Conservation (phyloP, 164 flowering plant species). For the Echeveria elegans region DNA sequence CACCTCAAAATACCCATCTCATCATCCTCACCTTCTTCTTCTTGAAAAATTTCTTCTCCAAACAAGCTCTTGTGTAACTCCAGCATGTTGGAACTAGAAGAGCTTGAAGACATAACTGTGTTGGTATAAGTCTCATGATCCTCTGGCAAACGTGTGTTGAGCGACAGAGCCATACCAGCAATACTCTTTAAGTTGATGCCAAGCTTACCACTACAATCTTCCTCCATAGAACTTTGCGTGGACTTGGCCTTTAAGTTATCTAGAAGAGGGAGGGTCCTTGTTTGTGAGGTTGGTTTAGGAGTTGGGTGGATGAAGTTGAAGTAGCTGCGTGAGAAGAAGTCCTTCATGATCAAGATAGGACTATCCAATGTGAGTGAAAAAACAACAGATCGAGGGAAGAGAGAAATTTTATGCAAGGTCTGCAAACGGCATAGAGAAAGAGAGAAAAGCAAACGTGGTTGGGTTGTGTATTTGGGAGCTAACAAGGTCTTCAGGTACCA, state of each 20-base stretch:
- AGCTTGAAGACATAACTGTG: background rate
- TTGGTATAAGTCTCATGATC: background rate
- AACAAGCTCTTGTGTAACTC: slow-evolving; percentile 6
- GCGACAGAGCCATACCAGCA: background rate
- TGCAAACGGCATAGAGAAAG: background rate
- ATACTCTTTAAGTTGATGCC: background rate
- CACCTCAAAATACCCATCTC: background rate
- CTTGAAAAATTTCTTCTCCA: background rate
- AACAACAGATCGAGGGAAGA: background rate
- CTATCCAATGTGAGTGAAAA: background rate
- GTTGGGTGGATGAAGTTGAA: background rate
- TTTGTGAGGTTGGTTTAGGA: background rate
- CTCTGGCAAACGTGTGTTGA: background rate
- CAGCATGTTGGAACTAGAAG: background rate
- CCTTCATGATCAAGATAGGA: background rate
- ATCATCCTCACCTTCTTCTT: background rate
- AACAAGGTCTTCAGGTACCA: background rate
- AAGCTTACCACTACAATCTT: background rate
- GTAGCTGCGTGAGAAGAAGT: background rate
- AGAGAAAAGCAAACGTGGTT: too few species aligned
- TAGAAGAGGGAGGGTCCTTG: background rate
- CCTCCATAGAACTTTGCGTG: background rate
- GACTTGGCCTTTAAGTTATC: background rate
- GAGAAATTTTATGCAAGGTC: background rate
- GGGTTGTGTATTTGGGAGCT: too few species aligned